phyloP scores from a whole-genome alignment of 352 stramenopile species.

The Elongisporangium prolatum region DNA sequence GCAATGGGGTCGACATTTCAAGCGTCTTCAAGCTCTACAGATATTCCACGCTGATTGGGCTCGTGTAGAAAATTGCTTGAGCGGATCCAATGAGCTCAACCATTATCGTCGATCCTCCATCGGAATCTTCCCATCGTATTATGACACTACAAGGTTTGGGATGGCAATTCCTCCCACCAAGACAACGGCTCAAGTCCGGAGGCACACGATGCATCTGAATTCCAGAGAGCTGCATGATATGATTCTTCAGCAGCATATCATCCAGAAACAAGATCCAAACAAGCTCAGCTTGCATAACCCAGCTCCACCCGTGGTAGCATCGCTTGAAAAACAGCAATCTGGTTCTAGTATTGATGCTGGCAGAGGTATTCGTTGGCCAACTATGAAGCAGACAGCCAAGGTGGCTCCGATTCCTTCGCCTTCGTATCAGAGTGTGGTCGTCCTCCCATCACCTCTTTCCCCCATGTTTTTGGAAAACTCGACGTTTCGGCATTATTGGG shows the following conservation, averaged over 20 bases:
- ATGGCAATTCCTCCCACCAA: background rate
- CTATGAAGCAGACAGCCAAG: background rate
- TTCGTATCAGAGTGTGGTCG: background rate
- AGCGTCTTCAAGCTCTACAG: conserved; percentile 35
- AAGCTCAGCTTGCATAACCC: background rate
- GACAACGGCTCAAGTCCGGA: too few species aligned
- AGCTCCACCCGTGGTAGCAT: too few species aligned
- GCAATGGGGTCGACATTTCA: conserved; percentile 35
- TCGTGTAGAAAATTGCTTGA: conserved; percentile 18
- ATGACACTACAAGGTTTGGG: conserved; percentile 7
- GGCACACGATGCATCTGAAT: conserved; percentile 31
- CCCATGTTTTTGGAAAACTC: conserved; percentile 26
- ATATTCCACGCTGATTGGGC: conserved; percentile 22
- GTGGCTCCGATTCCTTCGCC: background rate
- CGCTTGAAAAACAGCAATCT: too few species aligned
- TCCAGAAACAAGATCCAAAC: background rate
- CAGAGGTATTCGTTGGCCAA: background rate
- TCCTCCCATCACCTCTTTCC: background rate
- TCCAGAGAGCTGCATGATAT: conserved; percentile 12
- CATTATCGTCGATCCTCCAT: conserved; percentile 24
- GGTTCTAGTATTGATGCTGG: background rate
- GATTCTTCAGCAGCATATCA: conserved; percentile 20
- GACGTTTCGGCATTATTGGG: conserved; percentile 44
- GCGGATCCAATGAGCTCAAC: background rate
- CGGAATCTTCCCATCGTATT: conserved; percentile 18